These are phyloP conservation scores for Kwoniella dejecticola DNA, from an alignment of 768 basidiomycete genomes.

Conservation along the genomic window DNA sequence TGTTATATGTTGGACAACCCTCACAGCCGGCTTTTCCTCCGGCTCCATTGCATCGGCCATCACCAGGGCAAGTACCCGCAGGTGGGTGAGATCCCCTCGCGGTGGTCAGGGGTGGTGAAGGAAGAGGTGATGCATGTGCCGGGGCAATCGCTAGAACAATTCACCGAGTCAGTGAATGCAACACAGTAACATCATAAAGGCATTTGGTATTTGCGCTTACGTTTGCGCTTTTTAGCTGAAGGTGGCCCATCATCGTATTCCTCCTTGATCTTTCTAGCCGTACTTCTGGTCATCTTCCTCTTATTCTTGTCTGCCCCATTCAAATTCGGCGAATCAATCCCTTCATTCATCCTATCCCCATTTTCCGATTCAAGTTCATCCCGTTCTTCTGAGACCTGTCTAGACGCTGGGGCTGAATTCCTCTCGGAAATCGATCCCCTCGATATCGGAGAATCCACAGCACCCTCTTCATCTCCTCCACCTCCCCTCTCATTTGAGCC, in stretches of 20 bases:
- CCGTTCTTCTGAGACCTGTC: conserved; percentile 14
- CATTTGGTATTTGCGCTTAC: conserved; percentile 23
- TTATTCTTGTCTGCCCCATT: conserved; percentile 3
- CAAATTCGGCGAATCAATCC: conserved; percentile 11
- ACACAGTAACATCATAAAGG: not conserved
- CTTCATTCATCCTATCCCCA: conserved; percentile 17
- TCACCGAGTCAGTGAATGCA: not conserved
- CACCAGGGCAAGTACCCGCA: conserved; percentile 85
- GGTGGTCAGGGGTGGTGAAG: conserved; percentile 34
- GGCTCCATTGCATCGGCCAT: conserved; percentile 95
- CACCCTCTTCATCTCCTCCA: conserved; percentile 27
- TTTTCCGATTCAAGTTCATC: conserved; percentile 20
- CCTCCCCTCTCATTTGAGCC: conserved; percentile 38
- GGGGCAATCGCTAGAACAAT: conserved; percentile 23
- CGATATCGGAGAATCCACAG: conserved; percentile 19
- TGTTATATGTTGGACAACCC: conserved; percentile 97
- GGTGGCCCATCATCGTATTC: conserved; percentile 31
- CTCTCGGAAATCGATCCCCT: conserved; percentile 4
- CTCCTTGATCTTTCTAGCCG: conserved; percentile 26
- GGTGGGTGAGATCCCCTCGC: conserved; percentile 32
- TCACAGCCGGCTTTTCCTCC: conserved; percentile 90
- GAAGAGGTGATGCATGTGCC: conserved; percentile 30
- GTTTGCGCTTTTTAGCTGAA: conserved; percentile 36
- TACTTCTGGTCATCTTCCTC: conserved; percentile 19
- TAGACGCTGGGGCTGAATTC: not conserved